phyloP scores from a whole-genome alignment of 2,329 filamentous ascomycete genomes.

The Sarocladium brachiariae region DNA sequence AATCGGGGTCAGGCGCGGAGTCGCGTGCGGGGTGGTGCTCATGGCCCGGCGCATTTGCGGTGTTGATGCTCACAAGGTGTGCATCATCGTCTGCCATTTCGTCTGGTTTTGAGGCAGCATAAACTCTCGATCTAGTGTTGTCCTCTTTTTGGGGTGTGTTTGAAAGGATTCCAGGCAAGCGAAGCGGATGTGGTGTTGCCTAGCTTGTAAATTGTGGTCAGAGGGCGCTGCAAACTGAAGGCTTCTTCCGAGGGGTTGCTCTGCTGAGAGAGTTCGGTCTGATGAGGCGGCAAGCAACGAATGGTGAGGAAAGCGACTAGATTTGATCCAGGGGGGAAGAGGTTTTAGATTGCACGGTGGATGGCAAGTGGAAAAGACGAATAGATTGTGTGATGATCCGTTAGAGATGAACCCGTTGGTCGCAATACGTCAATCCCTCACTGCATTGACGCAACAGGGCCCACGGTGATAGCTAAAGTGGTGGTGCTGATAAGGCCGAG shows the following conservation, averaged over 20 bases:
- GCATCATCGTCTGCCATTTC: conserved; percentile 4
- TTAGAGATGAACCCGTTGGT: neutral
- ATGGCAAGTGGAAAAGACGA: neutral
- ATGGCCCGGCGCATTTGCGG: neutral
- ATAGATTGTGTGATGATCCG: neutral
- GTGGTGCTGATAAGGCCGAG: neutral
- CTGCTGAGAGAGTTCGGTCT: neutral
- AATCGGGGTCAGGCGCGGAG: neutral
- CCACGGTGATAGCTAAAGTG: neutral
- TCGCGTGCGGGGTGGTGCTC: conserved; percentile 3
- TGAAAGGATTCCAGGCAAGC: neutral
- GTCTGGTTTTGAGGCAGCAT: neutral
- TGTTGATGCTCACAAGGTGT: neutral
- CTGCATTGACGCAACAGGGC: neutral
- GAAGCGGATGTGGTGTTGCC: neutral
- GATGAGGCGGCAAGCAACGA: neutral
- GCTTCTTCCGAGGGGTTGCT: neutral
- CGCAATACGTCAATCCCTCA: neutral
- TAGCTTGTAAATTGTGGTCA: neutral
- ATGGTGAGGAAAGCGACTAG: neutral
- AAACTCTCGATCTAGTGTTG: neutral
- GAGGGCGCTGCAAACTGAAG: neutral
- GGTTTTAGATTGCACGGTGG: neutral
- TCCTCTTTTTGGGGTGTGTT: too few relatives aligned
- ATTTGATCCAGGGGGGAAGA: neutral